A percentile compares a stretch with the other conserved stretches of the same genome.
phyloP scores from a whole-genome alignment of 2,329 filamentous ascomycete species.

The Pseudogymnoascus sp. region DNA sequence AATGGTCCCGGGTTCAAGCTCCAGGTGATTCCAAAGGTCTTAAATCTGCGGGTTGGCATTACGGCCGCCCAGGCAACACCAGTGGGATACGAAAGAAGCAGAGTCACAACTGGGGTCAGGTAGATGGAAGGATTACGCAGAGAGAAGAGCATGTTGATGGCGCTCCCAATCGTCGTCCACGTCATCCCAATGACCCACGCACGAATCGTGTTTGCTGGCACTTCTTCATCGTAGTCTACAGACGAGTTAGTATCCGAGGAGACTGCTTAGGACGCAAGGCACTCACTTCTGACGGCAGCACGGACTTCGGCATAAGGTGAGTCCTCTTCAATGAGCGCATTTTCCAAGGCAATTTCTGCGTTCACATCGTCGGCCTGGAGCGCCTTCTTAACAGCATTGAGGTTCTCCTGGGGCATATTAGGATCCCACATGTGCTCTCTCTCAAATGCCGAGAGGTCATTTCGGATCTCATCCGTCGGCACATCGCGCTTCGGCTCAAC shows the following conservation, averaged over 20 bases:
- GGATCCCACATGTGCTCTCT: conserved; percentile 16
- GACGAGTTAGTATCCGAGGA: conserved; percentile 14
- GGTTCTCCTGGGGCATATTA: conserved; percentile 17
- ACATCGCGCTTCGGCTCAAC: neutral
- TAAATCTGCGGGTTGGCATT: conserved; percentile 22
- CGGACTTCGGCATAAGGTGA: conserved; percentile 54
- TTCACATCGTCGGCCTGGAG: conserved; percentile 22
- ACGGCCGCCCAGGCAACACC: conserved; percentile 49
- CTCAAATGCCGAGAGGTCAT: neutral
- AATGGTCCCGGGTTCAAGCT: conserved; percentile 60
- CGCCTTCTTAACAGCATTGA: conserved; percentile 17
- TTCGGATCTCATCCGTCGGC: neutral
- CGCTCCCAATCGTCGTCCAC: conserved; percentile 14
- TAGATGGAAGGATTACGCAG: conserved; percentile 22
- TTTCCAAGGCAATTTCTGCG: conserved; percentile 28
- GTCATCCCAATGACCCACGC: conserved; percentile 43
- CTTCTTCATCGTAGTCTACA: conserved; percentile 44
- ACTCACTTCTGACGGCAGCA: conserved; percentile 52
- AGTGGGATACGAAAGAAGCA: conserved; percentile 31
- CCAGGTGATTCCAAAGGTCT: conserved; percentile 45
- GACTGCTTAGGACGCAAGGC: conserved; percentile 45
- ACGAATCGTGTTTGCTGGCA: conserved; percentile 57
- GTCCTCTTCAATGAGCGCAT: conserved; percentile 41
- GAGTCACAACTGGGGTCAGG: conserved; percentile 34
- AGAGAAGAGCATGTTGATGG: conserved; percentile 24